Evolutionary conservation across 441 rosid genomes (phyloP), one percentile per base, ranked within the genome.

Genomic region (Populus hybrid): DNA sequence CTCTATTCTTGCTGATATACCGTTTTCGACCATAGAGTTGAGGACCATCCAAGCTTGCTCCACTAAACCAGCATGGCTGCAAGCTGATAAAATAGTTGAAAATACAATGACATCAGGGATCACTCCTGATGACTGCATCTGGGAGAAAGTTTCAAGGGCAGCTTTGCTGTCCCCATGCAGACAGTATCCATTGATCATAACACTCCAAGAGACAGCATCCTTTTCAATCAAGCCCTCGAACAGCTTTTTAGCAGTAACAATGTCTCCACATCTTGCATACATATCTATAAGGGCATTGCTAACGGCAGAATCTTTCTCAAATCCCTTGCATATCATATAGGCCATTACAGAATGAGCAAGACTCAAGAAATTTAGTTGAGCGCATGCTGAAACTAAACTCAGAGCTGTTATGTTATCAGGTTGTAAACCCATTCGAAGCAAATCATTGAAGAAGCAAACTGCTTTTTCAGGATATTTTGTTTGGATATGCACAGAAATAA

Each of bases 171-270:
- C 87, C 28, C 98, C 95, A 78, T 90, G 93, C 59, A 86, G 67
- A 79, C 91, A 85, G 82, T 86, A 89, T 23, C 90, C 95, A 32
- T 91, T 85, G 71, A 94, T 89, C 76, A 90, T 89, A n/a, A 91
- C 88, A 1, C 89, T 90, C 95, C 97, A 94, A 36, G 90, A 83
- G 24, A 90, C 82, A 83, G 87, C 79, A 78, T 89, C 88, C 79
- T 87, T 82, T 53, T 78, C 80, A 74, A 59, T 75, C 35, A 85
- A 78, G 74, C 32, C 79, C 78, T 90, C 87, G 72, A 92, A 91
- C 57, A 89, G 83, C 74, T 11, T 63, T 78, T 82, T 84, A 65
- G 98, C 90, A 67, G 84, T 88, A 28, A 3, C 50, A 64, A 91
- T 86, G 81, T 74, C 84, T 69, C 98, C 95, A 28, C 85, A 75